Percentiles rank a stretch among this genome's conserved stretches.
Conservation (phyloP, 148 eudicot species). For the Arbutus unedo region DNA sequence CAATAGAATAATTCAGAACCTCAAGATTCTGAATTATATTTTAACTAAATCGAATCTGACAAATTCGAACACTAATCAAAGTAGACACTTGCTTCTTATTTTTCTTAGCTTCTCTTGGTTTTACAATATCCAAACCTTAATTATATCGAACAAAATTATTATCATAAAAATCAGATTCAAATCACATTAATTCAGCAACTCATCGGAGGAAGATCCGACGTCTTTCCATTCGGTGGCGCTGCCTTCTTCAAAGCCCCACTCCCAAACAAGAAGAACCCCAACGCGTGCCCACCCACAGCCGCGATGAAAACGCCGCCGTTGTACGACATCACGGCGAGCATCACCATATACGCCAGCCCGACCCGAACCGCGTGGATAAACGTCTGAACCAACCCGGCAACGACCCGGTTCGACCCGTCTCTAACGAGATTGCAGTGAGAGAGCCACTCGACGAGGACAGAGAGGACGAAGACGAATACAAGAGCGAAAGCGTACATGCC, state of each 20-base stretch:
- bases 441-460: slow-evolving; percentile 61
- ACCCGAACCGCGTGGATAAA: slow-evolving; percentile 38
- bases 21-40: too few species aligned
- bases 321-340: slow-evolving; percentile 56
- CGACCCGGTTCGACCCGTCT: slow-evolving; percentile 18
- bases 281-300: slow-evolving; percentile 39
- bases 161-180: neutral
- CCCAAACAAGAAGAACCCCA: slow-evolving; percentile 50
- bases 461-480: slow-evolving; percentile 42
- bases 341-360: slow-evolving; percentile 49
- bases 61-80: too few species aligned
- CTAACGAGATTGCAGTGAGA: slow-evolving; percentile 34
- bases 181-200: slow-evolving; percentile 11
- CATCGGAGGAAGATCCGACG: slow-evolving; percentile 35
- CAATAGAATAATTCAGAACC: too few species aligned
- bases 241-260: slow-evolving; percentile 30
- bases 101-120: neutral
- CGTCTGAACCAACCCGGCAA: slow-evolving; percentile 34
- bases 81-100: neutral
- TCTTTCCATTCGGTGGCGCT: slow-evolving; percentile 16
- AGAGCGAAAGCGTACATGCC: slow-evolving; percentile 48
- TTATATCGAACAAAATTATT: neutral
- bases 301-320: slow-evolving; percentile 44
- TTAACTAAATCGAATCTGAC: too few species aligned
- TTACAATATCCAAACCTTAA: neutral